A percentile compares a stretch with the other conserved stretches of the same genome.
phyloP scores from a whole-genome alignment of 495 filamentous ascomycete species.

The Penicillium cinerascens region DNA sequence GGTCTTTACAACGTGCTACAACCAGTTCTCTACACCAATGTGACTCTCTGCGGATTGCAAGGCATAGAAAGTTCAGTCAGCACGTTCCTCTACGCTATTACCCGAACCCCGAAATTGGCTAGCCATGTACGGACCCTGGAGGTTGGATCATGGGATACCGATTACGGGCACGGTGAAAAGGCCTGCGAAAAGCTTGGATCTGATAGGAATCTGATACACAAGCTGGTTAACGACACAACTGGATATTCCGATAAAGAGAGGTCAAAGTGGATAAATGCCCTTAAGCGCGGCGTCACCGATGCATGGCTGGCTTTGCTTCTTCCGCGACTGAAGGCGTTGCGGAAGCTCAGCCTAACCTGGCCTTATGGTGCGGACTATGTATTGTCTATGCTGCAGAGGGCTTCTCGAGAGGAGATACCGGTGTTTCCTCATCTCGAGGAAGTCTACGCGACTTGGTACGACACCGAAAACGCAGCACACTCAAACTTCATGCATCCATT shows the following conservation, averaged over 20 bases:
- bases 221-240: neutral
- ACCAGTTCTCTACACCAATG: neutral
- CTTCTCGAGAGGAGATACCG: neutral
- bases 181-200: neutral
- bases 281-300: neutral
- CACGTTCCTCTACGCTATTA: neutral
- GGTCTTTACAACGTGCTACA: neutral
- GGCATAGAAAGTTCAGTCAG: neutral
- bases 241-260: neutral
- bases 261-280: neutral
- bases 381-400: neutral
- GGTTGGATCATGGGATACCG: neutral
- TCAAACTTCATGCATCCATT: too few species aligned
- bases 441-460: neutral
- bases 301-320: neutral
- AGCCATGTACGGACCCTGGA: neutral
- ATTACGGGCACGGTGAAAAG: too few species aligned
- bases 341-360: neutral
- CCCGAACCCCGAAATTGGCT: neutral
- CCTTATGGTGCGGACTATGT: neutral
- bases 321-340: neutral
- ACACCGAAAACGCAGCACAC: too few species aligned
- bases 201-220: neutral
- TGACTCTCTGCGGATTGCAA: neutral
- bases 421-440: constrained; percentile 1